phyloP scores from a whole-genome alignment of 1,284 basidiomycete genomes.

The Ustilago lituana region DNA sequence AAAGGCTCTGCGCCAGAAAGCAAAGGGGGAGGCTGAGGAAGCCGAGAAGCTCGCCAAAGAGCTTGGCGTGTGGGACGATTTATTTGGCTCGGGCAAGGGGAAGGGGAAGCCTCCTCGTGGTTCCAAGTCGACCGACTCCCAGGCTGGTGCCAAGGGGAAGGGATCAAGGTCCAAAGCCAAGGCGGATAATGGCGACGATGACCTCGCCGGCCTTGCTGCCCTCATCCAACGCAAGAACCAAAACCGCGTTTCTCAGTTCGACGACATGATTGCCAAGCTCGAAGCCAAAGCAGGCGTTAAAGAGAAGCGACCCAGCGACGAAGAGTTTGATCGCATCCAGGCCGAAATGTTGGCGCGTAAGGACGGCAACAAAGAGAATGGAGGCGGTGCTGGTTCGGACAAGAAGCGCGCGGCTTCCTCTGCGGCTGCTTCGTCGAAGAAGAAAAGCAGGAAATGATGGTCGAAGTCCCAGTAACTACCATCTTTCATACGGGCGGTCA shows the following conservation, averaged over 20 bases:
- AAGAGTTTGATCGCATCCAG: conserved; percentile 53
- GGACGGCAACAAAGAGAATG: conserved; percentile 35
- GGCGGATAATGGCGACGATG: conserved; percentile 31
- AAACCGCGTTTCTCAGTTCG: conserved; percentile 50
- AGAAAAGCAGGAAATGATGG: conserved; percentile 38
- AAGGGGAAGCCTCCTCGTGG: conserved; percentile 31
- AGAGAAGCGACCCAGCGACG: conserved; percentile 39
- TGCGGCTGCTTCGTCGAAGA: conserved; percentile 20
- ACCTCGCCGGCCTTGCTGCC: conserved; percentile 47
- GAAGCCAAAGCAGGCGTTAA: conserved; percentile 55
- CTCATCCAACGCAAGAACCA: conserved; percentile 52
- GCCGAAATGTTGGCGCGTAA: conserved; percentile 45
- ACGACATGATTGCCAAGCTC: conserved; percentile 57
- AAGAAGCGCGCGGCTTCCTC: conserved; percentile 36
- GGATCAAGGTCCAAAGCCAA: conserved; percentile 28
- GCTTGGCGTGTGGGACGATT: conserved; percentile 65
- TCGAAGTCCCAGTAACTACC: too few relatives aligned
- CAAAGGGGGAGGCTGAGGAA: conserved; percentile 51
- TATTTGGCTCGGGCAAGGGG: conserved; percentile 52
- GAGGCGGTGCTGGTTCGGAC: not conserved
- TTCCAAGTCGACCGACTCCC: conserved; percentile 6
- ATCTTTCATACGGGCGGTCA: too few relatives aligned
- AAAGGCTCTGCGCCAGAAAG: conserved; percentile 49
- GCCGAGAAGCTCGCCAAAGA: conserved; percentile 60
- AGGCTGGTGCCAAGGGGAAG: conserved; percentile 15